Evolutionary conservation across 345 rosid species (phyloP).

Genomic region (Populus euphratica): DNA sequence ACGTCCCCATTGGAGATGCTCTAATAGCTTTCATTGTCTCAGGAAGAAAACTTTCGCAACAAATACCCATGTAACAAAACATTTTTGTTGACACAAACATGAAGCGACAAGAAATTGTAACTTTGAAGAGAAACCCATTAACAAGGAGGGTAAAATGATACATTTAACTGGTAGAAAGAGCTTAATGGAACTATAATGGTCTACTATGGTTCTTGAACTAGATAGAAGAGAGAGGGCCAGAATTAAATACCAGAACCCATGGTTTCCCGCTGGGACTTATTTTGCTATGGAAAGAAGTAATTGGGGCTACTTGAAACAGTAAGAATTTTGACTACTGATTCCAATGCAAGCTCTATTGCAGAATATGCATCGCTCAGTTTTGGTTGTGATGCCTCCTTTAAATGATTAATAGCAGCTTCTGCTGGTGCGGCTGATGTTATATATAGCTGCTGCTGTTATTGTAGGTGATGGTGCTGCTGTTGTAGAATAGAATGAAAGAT

Average conservation of each 20-base stretch:
- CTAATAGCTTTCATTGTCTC: not conserved
- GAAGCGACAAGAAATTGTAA: not conserved
- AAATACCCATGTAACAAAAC: not conserved
- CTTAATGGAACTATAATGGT: not conserved
- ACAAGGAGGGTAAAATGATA: not conserved
- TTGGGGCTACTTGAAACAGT: slow-evolving; percentile 52
- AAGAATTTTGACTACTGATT: slow-evolving; percentile 70
- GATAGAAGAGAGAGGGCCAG: not conserved
- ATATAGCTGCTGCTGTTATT: not conserved
- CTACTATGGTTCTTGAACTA: not conserved
- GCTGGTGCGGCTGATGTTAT: not conserved
- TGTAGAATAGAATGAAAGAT: not conserved
- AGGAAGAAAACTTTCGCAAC: not conserved
- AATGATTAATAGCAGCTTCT: not conserved
- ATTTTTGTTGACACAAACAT: not conserved
- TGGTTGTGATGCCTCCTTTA: not conserved
- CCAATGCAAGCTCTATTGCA: slow-evolving; percentile 48
- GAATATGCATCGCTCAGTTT: slow-evolving; percentile 28
- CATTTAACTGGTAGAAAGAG: not conserved
- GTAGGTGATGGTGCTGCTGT: not conserved
- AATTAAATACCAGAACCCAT: slow-evolving; percentile 57
- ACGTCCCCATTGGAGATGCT: no score
- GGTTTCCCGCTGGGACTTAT: slow-evolving; percentile 68
- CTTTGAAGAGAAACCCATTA: not conserved
- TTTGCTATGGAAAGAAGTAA: slow-evolving; percentile 71